Conservation (phyloP, 768 basidiomycete genomes). For the Leccinellum luteum region DNA sequence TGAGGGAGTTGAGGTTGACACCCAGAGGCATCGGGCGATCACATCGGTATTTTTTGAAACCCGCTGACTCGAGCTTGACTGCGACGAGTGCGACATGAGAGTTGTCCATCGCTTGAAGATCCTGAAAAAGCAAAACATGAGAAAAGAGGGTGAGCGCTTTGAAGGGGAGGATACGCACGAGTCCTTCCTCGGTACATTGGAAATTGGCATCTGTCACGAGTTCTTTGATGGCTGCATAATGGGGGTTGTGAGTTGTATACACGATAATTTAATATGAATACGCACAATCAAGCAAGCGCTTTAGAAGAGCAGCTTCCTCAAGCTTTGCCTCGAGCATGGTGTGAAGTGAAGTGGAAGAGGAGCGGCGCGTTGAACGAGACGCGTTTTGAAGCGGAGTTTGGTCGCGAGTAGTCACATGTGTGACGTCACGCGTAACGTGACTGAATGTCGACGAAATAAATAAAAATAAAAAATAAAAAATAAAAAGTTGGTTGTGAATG, state of each 20-base stretch:
- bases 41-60: constrained; percentile 88
- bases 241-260: neutral
- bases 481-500: neutral
- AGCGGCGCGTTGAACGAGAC: constrained; percentile 23
- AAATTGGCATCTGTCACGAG: constrained; percentile 98
- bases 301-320: constrained; percentile 81
- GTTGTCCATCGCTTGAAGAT: constrained; percentile 99
- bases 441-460: constrained; percentile 3
- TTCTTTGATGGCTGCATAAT: constrained; percentile 84
- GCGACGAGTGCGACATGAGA: constrained; percentile 97
- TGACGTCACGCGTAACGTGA: constrained; percentile 29
- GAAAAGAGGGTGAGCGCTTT: neutral
- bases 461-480: too few relatives aligned
- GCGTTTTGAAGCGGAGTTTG: constrained; percentile 38
- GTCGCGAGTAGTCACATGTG: constrained; percentile 29
- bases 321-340: constrained; percentile 90
- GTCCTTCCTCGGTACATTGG: constrained; percentile 93
- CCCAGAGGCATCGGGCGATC: constrained; percentile 93
- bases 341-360: constrained; percentile 6
- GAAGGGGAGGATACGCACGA: constrained; percentile 46
- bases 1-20: constrained; percentile 81
- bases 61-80: constrained; percentile 72
- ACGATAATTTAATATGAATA: constrained; percentile 7
- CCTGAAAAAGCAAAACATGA: constrained; percentile 35
- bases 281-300: constrained; percentile 91